These are phyloP conservation scores for Boletus edulis DNA, from an alignment of 768 basidiomycete species.

Conservation along the genomic window DNA sequence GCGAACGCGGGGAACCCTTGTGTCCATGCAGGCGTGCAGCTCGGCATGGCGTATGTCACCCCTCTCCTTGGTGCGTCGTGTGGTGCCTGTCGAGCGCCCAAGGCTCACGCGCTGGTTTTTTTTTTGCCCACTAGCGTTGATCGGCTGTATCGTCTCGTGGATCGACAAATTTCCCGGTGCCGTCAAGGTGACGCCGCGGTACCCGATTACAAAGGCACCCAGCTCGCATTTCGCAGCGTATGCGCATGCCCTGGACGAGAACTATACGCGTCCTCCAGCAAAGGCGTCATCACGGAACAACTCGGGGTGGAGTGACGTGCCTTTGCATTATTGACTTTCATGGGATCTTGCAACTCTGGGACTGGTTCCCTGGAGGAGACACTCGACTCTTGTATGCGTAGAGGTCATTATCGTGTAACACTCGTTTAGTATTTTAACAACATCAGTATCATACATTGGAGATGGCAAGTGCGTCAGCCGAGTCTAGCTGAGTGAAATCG, in stretches of 20 bases:
- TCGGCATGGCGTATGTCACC: slow-evolving; percentile 31
- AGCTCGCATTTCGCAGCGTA: slow-evolving; percentile 27
- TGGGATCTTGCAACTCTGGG: background rate
- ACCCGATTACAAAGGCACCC: slow-evolving; percentile 30
- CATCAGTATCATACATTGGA: slow-evolving; percentile 15
- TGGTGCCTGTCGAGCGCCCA: background rate
- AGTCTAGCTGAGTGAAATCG: slow-evolving; percentile 25
- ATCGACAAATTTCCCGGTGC: slow-evolving; percentile 29
- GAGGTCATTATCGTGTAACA: background rate
- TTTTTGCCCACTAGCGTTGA: slow-evolving; percentile 10
- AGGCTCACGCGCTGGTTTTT: background rate
- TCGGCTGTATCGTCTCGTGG: slow-evolving; percentile 25
- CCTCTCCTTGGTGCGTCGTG: slow-evolving; percentile 25
- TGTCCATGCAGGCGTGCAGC: slow-evolving; percentile 18
- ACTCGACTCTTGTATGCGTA: background rate
- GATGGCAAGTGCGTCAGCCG: background rate
- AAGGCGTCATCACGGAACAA: slow-evolving; percentile 5
- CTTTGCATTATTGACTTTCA: slow-evolving; percentile 9
- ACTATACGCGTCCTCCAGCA: slow-evolving; percentile 12
- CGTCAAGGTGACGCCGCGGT: slow-evolving; percentile 22
- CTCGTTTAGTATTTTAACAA: slow-evolving; percentile 1
- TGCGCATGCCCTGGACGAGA: slow-evolving; percentile 22
- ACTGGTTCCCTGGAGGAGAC: slow-evolving; percentile 14
- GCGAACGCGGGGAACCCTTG: slow-evolving; percentile 19
- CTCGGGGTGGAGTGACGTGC: slow-evolving; percentile 24